phyloP scores from a whole-genome alignment of 257 asterid species.

The Scutellaria baicalensis region DNA sequence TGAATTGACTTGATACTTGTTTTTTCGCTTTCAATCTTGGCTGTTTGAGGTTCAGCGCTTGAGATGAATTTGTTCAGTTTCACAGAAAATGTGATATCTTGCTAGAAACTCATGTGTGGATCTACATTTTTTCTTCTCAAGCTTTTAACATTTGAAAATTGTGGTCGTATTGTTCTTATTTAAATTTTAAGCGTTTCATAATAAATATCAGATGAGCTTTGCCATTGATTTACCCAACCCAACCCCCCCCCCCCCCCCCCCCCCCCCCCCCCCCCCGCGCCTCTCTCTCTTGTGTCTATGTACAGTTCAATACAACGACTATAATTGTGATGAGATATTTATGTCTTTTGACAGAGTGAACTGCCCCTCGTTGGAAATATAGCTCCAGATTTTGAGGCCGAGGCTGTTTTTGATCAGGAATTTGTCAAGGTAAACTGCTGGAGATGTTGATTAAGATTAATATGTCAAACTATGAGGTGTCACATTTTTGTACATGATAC shows the following conservation, averaged over 20 bases:
- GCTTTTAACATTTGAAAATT: background rate
- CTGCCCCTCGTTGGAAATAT: conserved; percentile 81
- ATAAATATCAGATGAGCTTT: background rate
- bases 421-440: conserved; percentile 47
- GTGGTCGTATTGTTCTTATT: background rate
- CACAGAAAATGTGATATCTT: background rate
- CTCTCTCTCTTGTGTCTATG: too few relatives aligned
- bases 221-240: background rate
- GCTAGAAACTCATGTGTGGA: background rate
- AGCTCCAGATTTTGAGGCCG: conserved; percentile 98
- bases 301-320: too few relatives aligned
- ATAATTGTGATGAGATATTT: background rate
- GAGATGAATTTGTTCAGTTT: background rate
- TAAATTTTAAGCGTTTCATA: background rate
- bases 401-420: conserved; percentile 96
- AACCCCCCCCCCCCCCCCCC: too few relatives aligned
- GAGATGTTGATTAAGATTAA: background rate
- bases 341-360: conserved; percentile 46
- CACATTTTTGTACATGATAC: background rate
- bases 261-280: too few relatives aligned
- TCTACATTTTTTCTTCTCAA: background rate
- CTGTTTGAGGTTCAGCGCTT: background rate
- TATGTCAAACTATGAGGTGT: background rate
- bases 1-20: background rate
- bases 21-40: background rate